Conservation (phyloP, 2,329 filamentous ascomycete genomes). For the Ascochyta fabae region DNA sequence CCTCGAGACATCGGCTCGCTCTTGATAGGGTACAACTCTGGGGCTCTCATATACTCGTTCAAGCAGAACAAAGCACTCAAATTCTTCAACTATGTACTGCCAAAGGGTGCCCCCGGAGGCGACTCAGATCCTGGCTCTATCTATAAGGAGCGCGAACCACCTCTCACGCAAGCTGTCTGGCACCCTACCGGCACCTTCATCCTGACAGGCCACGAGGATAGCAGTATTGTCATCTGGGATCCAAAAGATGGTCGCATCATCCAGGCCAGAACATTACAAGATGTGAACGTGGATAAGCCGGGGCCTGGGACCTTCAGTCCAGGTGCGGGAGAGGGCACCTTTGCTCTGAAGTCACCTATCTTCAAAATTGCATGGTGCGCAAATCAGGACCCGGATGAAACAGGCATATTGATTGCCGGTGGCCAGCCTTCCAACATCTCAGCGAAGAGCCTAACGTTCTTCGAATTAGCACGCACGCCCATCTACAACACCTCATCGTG, state of each 20-base stretch:
- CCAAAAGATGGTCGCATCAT: conserved; percentile 84
- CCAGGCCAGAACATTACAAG: conserved; percentile 79
- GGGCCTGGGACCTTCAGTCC: conserved; percentile 53
- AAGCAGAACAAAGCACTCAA: conserved; percentile 83
- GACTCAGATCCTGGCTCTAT: conserved; percentile 69
- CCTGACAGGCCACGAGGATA: conserved; percentile 86
- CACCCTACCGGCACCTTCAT: conserved; percentile 94
- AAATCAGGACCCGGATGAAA: conserved; percentile 92
- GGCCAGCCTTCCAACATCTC: conserved; percentile 72
- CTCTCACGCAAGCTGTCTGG: conserved; percentile 84
- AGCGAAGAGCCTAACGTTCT: conserved; percentile 81
- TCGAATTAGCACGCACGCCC: conserved; percentile 88
- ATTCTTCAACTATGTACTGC: conserved; percentile 83
- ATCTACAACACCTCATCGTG: conserved; percentile 91
- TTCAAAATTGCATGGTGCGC: conserved; percentile 89
- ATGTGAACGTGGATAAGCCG: conserved; percentile 75
- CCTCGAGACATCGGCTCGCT: conserved; percentile 91
- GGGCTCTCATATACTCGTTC: conserved; percentile 90
- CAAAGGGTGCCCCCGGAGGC: conserved; percentile 81
- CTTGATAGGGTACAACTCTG: conserved; percentile 87
- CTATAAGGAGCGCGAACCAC: conserved; percentile 71
- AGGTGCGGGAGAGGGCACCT: conserved; percentile 55
- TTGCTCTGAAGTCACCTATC: conserved; percentile 74
- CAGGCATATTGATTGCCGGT: conserved; percentile 83
- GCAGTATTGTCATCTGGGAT: conserved; percentile 94